Evolutionary conservation across 805 yeast genomes (phyloP).

Genomic region (Sporopachydermia quercuum): DNA sequence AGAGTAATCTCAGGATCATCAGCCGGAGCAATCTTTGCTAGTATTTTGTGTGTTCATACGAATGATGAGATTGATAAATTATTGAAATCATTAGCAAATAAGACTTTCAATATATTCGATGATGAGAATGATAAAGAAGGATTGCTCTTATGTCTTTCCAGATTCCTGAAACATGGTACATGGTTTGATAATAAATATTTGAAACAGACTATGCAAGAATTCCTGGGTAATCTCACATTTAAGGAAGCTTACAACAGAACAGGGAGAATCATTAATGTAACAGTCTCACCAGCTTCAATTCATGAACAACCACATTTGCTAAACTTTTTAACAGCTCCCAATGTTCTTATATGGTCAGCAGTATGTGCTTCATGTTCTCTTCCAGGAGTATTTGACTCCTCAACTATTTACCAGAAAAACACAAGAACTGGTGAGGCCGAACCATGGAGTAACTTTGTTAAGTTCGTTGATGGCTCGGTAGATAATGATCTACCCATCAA

Average conservation of each 20-base stretch:
- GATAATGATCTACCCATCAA: constrained; percentile 88
- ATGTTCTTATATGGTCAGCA: constrained; percentile 75
- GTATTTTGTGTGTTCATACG: constrained; percentile 69
- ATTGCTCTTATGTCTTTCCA: constrained; percentile 33
- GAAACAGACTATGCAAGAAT: constrained; percentile 54
- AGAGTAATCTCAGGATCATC: constrained; percentile 86
- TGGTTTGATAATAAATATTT: constrained; percentile 71
- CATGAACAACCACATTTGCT: constrained; percentile 84
- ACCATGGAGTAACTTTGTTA: constrained; percentile 73
- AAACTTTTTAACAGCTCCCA: constrained; percentile 67
- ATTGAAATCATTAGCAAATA: constrained; percentile 45
- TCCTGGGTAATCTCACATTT: constrained; percentile 83
- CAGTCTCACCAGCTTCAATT: constrained; percentile 82
- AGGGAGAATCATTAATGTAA: constrained; percentile 82
- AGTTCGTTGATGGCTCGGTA: constrained; percentile 92
- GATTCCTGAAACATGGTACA: constrained; percentile 72
- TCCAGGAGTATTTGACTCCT: constrained; percentile 83
- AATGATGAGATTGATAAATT: constrained; percentile 52
- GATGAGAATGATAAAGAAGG: constrained; percentile 36
- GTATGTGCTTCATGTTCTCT: constrained; percentile 90
- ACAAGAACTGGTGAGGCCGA: constrained; percentile 53
- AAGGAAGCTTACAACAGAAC: constrained; percentile 91
- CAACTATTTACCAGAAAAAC: constrained; percentile 73
- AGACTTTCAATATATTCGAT: constrained; percentile 37
- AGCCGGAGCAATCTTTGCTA: constrained; percentile 91